These are phyloP conservation scores for Fusarium sp. DNA, from an alignment of 2,329 filamentous ascomycete species.

Conservation along the genomic window DNA sequence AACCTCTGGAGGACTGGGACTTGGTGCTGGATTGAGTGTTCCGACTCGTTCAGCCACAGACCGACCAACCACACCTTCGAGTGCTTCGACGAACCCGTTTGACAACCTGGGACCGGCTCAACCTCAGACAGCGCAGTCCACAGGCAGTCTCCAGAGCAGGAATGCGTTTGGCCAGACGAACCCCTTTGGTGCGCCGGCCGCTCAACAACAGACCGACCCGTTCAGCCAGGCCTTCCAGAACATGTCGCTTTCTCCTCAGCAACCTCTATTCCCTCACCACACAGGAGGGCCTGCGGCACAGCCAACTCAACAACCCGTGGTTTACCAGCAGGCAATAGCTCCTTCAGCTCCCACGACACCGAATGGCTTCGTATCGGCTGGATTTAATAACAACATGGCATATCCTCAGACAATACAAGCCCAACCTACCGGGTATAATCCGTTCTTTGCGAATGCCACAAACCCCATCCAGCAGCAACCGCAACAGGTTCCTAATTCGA, in stretches of 20 bases:
- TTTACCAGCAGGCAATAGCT: conserved; percentile 59
- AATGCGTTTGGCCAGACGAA: conserved; percentile 71
- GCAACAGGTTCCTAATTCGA: conserved; percentile 46
- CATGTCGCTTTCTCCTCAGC: conserved; percentile 72
- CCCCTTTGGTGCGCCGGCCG: conserved; percentile 71
- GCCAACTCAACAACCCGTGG: conserved; percentile 52
- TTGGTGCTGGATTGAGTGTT: conserved; percentile 50
- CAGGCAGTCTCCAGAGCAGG: conserved; percentile 69
- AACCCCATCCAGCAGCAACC: conserved; percentile 48
- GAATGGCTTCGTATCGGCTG: conserved; percentile 54
- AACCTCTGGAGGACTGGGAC: conserved; percentile 45
- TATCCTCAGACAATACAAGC: conserved; percentile 56
- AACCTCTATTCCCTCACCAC: conserved; percentile 79
- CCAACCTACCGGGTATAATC: conserved; percentile 61
- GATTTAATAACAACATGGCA: conserved; percentile 58
- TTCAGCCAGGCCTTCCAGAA: conserved; percentile 80
- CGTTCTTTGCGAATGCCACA: conserved; percentile 59
- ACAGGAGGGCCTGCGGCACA: conserved; percentile 71
- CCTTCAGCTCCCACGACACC: conserved; percentile 57
- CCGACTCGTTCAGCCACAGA: conserved; percentile 46
- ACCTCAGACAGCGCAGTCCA: conserved; percentile 74
- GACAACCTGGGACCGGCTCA: conserved; percentile 67
- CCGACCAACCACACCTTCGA: conserved; percentile 55
- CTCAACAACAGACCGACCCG: conserved; percentile 48
- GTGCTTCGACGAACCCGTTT: conserved; percentile 75